phyloP scores from a whole-genome alignment of 1,284 basidiomycete genomes.

The Rhodotorula sp. region DNA sequence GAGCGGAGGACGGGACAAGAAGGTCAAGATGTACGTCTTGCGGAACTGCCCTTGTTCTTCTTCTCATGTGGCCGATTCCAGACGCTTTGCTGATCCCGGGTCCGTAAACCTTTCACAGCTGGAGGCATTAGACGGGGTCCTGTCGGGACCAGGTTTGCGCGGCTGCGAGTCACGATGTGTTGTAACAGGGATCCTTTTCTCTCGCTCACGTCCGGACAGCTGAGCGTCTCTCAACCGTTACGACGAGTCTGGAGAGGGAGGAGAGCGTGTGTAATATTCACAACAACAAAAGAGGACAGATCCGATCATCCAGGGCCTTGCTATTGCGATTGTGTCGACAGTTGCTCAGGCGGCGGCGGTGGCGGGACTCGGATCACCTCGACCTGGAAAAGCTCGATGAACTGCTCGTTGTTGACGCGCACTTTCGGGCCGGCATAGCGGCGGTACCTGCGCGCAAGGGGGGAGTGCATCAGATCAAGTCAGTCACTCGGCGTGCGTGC shows the following conservation, averaged over 20 bases:
- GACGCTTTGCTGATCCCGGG: not conserved
- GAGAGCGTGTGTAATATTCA: no score
- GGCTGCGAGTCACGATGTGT: no score
- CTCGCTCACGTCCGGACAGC: no score
- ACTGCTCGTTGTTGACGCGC: conserved; percentile 57
- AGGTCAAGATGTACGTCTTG: conserved; percentile 58
- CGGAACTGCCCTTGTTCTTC: not conserved
- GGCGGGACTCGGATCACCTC: conserved; percentile 17
- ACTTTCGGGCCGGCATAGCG: conserved; percentile 56
- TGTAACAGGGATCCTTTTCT: no score
- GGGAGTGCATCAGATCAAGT: not conserved
- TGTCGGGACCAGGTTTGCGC: no score
- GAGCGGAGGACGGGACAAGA: conserved; percentile 74
- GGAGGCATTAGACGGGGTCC: conserved; percentile 4
- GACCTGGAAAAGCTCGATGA: conserved; percentile 55
- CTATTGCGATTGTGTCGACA: not conserved
- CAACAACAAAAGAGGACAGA: no score
- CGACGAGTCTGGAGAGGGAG: no score
- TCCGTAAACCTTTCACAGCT: not conserved
- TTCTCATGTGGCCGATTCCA: not conserved
- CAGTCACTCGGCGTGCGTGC: not conserved
- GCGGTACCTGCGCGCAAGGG: not conserved
- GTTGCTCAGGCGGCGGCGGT: not conserved
- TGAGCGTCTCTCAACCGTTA: no score
- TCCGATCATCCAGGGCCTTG: no score